A percentile compares a stretch with the other conserved stretches of the same genome.
Conservation (phyloP, 805 yeast genomes). For the Hanseniaspora guilliermondii region DNA sequence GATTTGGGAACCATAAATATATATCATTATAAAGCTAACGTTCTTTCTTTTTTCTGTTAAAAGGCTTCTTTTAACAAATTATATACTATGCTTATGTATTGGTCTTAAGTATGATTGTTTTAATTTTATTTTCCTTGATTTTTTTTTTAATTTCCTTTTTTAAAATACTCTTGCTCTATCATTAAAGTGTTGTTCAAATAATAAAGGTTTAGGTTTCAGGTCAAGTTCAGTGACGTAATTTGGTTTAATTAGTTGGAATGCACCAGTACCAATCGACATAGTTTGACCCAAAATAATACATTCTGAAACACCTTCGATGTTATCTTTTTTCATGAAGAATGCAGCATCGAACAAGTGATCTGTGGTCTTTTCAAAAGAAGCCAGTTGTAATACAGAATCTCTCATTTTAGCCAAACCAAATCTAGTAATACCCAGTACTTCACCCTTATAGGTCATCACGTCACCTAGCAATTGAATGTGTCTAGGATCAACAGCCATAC, state of each 20-base stretch:
- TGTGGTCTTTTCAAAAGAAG: conserved; percentile 95
- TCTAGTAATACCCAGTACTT: conserved; percentile 93
- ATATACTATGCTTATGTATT: not conserved
- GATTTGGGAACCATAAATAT: no score
- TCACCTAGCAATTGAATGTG: conserved; percentile 95
- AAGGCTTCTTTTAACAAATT: not conserved
- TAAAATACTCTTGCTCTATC: conserved; percentile 11
- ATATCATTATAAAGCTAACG: not conserved
- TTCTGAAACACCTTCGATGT: conserved; percentile 94
- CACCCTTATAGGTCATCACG: conserved; percentile 98
- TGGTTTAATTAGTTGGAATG: conserved; percentile 69
- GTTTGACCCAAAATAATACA: conserved; percentile 96
- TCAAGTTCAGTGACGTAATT: conserved; percentile 35
- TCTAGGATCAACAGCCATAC: conserved; percentile 99
- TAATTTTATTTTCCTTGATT: no score
- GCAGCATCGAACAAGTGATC: conserved; percentile 98
- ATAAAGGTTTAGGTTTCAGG: conserved; percentile 34
- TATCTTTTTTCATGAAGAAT: conserved; percentile 90
- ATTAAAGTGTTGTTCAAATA: conserved; percentile 35
- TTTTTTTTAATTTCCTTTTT: not conserved
- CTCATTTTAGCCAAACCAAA: conserved; percentile 97
- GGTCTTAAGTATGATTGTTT: not conserved
- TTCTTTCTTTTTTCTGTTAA: not conserved
- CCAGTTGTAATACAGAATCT: conserved; percentile 91
- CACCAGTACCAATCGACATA: conserved; percentile 94